Percentiles rank a stretch among this genome's conserved stretches.
phyloP scores from a whole-genome alignment of 352 stramenopile species.

The Phytopythium chamaehyphon region DNA sequence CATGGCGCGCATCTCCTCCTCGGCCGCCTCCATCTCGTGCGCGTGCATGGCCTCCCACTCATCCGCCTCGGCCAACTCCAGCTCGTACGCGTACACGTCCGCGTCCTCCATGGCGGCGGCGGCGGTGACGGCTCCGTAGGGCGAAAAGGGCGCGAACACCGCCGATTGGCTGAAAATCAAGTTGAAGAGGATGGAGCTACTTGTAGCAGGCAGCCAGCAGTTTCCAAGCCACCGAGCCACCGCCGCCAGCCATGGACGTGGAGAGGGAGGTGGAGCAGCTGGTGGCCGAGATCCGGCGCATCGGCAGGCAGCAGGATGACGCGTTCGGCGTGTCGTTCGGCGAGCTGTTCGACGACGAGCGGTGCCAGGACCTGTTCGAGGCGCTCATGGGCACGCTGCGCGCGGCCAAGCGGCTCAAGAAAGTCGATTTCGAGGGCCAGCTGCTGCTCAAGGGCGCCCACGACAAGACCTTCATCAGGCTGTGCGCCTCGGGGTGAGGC shows the following conservation, averaged over 20 bases:
- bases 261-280: slow-evolving; percentile 72
- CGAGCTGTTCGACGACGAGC: slow-evolving; percentile 79
- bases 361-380: slow-evolving; percentile 74
- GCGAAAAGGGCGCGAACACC: slow-evolving; percentile 27
- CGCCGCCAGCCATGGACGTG: slow-evolving; percentile 33
- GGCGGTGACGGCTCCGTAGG: background rate
- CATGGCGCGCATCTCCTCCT: slow-evolving; percentile 62
- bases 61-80: slow-evolving; percentile 69
- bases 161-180: slow-evolving; percentile 24
- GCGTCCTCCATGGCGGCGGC: slow-evolving; percentile 47
- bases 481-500: slow-evolving; percentile 34
- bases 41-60: slow-evolving; percentile 85
- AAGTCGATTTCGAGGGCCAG: slow-evolving; percentile 79
- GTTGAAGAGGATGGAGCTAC: slow-evolving; percentile 9
- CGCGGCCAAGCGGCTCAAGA: slow-evolving; percentile 64
- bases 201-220: too few species aligned
- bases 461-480: slow-evolving; percentile 73
- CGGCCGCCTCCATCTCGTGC: slow-evolving; percentile 72
- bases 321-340: slow-evolving; percentile 72
- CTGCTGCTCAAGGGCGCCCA: slow-evolving; percentile 79
- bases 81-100: slow-evolving; percentile 73
- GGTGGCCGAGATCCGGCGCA: slow-evolving; percentile 62
- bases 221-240: background rate
- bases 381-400: slow-evolving; percentile 83
- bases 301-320: slow-evolving; percentile 44